Conservation (phyloP, 108 stramenopile genomes). For the Nannochloropsis salina region DNA sequence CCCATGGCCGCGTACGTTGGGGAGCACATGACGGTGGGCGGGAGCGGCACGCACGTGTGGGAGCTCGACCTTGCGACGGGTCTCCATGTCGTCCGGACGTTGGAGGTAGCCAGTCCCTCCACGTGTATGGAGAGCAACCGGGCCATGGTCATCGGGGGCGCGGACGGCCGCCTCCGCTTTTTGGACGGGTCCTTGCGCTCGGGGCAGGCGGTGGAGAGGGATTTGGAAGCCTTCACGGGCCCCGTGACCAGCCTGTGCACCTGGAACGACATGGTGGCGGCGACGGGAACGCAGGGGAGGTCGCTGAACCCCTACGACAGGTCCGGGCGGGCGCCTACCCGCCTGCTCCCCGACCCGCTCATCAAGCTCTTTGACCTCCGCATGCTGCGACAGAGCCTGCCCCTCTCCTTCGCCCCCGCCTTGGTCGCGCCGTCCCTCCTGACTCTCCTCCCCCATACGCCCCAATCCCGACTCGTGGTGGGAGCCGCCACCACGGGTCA, state of each 20-base stretch:
- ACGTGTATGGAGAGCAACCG: conserved; percentile 12
- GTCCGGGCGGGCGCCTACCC: conserved; percentile 18
- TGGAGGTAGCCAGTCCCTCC: not conserved
- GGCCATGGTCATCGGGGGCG: conserved; percentile 22
- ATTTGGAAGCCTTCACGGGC: conserved; percentile 32
- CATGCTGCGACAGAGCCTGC: not conserved
- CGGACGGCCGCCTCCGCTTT: conserved; percentile 38
- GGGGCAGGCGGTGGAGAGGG: conserved; percentile 18
- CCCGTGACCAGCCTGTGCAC: conserved; percentile 28
- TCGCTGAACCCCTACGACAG: conserved; percentile 43
- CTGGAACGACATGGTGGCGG: conserved; percentile 21
- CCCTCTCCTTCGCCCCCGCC: conserved; percentile 7
- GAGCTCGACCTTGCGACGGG: not conserved
- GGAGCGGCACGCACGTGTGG: not conserved
- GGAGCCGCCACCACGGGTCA: not conserved
- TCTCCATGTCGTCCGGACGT: not conserved
- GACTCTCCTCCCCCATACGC: not conserved
- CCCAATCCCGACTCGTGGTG: not conserved
- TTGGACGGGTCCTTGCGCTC: conserved; percentile 27
- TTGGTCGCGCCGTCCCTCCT: not conserved
- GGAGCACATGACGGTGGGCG: not conserved
- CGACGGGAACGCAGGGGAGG: conserved; percentile 29
- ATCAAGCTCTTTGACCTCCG: conserved; percentile 31
- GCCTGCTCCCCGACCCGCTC: conserved; percentile 36
- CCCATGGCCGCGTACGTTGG: not conserved